Evolutionary conservation across 31 red algal species (phyloP).

Genomic region (Endocladia muricata): DNA sequence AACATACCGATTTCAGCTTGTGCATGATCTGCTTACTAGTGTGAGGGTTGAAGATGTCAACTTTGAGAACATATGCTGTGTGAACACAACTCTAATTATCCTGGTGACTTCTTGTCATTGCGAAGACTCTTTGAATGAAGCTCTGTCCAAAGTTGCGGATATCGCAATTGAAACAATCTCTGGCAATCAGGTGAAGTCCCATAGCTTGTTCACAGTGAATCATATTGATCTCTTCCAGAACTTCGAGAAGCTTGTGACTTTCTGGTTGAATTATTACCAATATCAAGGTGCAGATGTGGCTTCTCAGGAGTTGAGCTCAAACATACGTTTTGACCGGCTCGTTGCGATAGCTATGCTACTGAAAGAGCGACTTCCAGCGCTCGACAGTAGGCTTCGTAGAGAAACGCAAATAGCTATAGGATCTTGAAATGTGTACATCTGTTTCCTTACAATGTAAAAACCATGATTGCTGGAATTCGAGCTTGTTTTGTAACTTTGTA

Average conservation of each 20-base stretch:
- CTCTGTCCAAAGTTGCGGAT: slow-evolving; percentile 14
- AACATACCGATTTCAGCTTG: slow-evolving; percentile 42
- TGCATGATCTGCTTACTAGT: slow-evolving; percentile 69
- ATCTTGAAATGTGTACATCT: too few relatives aligned
- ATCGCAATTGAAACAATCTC: slow-evolving; percentile 10
- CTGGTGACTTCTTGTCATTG: slow-evolving; percentile 46
- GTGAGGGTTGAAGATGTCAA: slow-evolving; percentile 63
- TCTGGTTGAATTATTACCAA: slow-evolving; percentile 61
- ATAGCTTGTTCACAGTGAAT: slow-evolving; percentile 1
- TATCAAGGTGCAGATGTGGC: slow-evolving; percentile 43
- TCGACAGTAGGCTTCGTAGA: not conserved
- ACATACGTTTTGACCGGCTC: slow-evolving; percentile 52
- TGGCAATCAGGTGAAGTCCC: not conserved
- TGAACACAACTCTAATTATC: slow-evolving; percentile 69
- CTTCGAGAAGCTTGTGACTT: slow-evolving; percentile 41
- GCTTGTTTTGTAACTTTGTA: too few relatives aligned
- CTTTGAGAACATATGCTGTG: slow-evolving; percentile 81
- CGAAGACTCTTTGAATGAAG: slow-evolving; percentile 20
- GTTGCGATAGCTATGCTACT: not conserved
- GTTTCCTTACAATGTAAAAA: too few relatives aligned
- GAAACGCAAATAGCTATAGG: not conserved
- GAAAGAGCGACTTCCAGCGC: slow-evolving; percentile 7
- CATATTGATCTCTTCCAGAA: slow-evolving; percentile 33
- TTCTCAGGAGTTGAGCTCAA: slow-evolving; percentile 46
- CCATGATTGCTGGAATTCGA: too few relatives aligned